A percentile compares a stretch with the other conserved stretches of the same genome.
These are phyloP conservation scores for Sphaerulina musiva DNA, from an alignment of 2,329 filamentous ascomycete genomes.

Conservation along the genomic window DNA sequence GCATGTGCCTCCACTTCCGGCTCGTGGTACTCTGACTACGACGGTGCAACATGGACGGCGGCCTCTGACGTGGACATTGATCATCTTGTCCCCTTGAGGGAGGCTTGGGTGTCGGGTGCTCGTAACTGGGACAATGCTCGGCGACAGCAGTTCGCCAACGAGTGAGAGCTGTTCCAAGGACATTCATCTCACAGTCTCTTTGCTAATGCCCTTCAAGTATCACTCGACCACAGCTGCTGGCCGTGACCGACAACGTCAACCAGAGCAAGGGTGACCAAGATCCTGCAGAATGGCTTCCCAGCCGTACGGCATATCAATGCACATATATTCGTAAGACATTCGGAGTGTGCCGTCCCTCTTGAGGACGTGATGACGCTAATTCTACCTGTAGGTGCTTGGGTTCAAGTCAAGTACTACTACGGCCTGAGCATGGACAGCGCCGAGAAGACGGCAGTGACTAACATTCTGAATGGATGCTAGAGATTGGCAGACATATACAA, in stretches of 20 bases:
- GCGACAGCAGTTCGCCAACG: slow-evolving; percentile 62
- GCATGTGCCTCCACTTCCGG: slow-evolving; percentile 61
- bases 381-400: slow-evolving; percentile 50
- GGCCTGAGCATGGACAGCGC: slow-evolving; percentile 60
- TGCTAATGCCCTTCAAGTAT: slow-evolving; percentile 47
- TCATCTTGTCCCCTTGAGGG: slow-evolving; percentile 67
- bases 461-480: slow-evolving; percentile 58
- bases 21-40: slow-evolving; percentile 65
- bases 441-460: slow-evolving; percentile 51
- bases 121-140: slow-evolving; percentile 61
- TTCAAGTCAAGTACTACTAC: slow-evolving; percentile 71
- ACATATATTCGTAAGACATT: slow-evolving; percentile 55
- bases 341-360: neutral
- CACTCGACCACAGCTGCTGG: slow-evolving; percentile 66
- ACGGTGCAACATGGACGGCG: slow-evolving; percentile 62
- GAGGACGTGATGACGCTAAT: neutral
- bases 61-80: slow-evolving; percentile 73
- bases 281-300: slow-evolving; percentile 71
- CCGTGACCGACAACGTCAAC: slow-evolving; percentile 74
- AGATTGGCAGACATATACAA: neutral
- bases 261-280: slow-evolving; percentile 63
- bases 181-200: no score
- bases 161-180: slow-evolving; percentile 12
- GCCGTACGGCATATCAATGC: slow-evolving; percentile 64
- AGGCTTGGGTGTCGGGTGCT: slow-evolving; percentile 53